A percentile compares a stretch with the other conserved stretches of the same genome.
Evolutionary conservation across 2,329 filamentous ascomycete genomes (phyloP).

Genomic region (Ceratocystis alfenasii): DNA sequence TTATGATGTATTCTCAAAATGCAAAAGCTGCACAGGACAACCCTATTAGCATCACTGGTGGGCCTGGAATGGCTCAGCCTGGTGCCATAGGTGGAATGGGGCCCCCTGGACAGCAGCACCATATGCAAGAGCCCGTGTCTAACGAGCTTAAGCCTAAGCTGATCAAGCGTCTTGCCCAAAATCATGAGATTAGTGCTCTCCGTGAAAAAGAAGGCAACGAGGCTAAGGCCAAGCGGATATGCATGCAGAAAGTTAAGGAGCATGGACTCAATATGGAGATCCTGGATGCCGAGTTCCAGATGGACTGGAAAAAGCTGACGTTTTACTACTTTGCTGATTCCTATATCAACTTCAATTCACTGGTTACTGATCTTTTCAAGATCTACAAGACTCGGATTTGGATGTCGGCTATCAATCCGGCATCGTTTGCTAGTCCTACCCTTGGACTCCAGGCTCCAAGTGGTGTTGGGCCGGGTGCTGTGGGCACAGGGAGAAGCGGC

Average conservation of each 20-base stretch:
- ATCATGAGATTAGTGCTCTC: slow-evolving; percentile 77
- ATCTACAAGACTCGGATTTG: slow-evolving; percentile 99
- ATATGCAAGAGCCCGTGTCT: slow-evolving; percentile 56
- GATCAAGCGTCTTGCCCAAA: slow-evolving; percentile 87
- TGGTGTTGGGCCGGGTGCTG: slow-evolving; percentile 52
- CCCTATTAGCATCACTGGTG: slow-evolving; percentile 39
- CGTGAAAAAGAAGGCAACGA: slow-evolving; percentile 96
- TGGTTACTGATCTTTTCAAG: slow-evolving; percentile 96
- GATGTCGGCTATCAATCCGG: slow-evolving; percentile 99
- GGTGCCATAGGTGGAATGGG: slow-evolving; percentile 69
- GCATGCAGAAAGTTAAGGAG: slow-evolving; percentile 91
- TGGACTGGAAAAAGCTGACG: slow-evolving; percentile 98
- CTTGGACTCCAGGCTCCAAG: slow-evolving; percentile 59
- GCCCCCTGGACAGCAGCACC: slow-evolving; percentile 59
- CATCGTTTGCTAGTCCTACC: slow-evolving; percentile 75
- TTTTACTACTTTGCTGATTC: slow-evolving; percentile 98
- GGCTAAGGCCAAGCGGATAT: slow-evolving; percentile 91
- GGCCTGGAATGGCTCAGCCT: slow-evolving; percentile 12
- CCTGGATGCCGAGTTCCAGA: slow-evolving; percentile 94
- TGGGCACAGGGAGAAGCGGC: slow-evolving; percentile 44
- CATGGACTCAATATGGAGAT: slow-evolving; percentile 97
- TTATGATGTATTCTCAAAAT: slow-evolving; percentile 95
- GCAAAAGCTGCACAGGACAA: slow-evolving; percentile 52
- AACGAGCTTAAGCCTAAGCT: slow-evolving; percentile 86
- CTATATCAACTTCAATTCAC: slow-evolving; percentile 97